phyloP scores from a whole-genome alignment of 768 basidiomycete genomes.

The Candolleomyces aberdarensis region DNA sequence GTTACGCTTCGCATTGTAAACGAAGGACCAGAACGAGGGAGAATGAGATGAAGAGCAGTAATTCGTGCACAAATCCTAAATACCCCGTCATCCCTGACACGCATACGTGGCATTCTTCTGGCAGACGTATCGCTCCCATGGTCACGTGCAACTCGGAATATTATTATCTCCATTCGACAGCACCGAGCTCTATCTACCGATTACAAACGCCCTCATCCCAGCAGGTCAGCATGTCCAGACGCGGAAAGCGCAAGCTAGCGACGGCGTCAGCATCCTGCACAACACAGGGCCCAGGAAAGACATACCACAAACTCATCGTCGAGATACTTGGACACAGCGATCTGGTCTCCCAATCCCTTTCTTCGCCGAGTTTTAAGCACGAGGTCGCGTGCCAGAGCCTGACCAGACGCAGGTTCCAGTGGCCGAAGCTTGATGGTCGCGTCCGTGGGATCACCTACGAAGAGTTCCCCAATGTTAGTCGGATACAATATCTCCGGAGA shows the following conservation, averaged over 20 bases:
- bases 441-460: slow-evolving; percentile 91
- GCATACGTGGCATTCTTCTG: slow-evolving; percentile 40
- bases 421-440: slow-evolving; percentile 95
- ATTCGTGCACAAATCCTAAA: slow-evolving; percentile 30
- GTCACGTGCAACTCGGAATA: slow-evolving; percentile 11
- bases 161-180: slow-evolving; percentile 11
- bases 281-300: slow-evolving; percentile 13
- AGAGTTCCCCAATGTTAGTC: background rate
- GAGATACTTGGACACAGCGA: slow-evolving; percentile 94
- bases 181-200: slow-evolving; percentile 11
- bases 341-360: slow-evolving; percentile 96
- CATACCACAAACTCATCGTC: slow-evolving; percentile 95
- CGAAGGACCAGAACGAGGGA: slow-evolving; percentile 56
- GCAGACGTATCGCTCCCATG: slow-evolving; percentile 15
- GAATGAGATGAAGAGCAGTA: slow-evolving; percentile 32
- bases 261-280: background rate
- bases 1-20: slow-evolving; percentile 86
- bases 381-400: slow-evolving; percentile 90
- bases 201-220: slow-evolving; percentile 42
- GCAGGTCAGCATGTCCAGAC: slow-evolving; percentile 91
- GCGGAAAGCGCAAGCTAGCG: slow-evolving; percentile 85
- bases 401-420: slow-evolving; percentile 95
- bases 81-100: slow-evolving; percentile 18
- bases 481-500: slow-evolving; percentile 8
- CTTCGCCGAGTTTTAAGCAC: slow-evolving; percentile 94